Evolutionary conservation across 148 eudicot species (phyloP).

Genomic region (Gaultheria prostrata): DNA sequence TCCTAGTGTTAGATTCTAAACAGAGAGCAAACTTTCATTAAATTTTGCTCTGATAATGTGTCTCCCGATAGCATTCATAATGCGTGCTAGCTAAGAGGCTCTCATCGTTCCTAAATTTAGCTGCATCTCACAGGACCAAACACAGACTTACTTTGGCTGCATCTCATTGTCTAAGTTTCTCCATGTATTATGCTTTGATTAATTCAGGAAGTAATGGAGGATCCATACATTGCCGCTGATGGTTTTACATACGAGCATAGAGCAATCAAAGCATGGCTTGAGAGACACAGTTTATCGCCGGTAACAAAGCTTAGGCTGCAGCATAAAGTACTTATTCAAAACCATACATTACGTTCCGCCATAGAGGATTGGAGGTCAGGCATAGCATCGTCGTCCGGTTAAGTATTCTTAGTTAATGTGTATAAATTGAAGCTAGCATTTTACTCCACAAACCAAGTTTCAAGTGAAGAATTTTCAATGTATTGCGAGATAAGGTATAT

Average conservation of each 20-base stretch:
- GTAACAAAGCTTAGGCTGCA: slow-evolving; percentile 54
- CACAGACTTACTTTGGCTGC: slow-evolving; percentile 13
- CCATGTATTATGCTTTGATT: background rate
- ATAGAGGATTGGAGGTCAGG: slow-evolving; percentile 74
- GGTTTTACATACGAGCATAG: slow-evolving; percentile 81
- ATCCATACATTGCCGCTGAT: slow-evolving; percentile 87
- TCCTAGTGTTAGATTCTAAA: background rate
- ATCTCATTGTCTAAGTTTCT: slow-evolving; percentile 10
- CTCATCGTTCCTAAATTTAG: background rate
- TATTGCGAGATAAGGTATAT: background rate
- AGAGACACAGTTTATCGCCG: slow-evolving; percentile 57
- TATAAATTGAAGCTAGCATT: slow-evolving; percentile 7
- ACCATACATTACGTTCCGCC: slow-evolving; percentile 64
- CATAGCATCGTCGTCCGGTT: slow-evolving; percentile 26
- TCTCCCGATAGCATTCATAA: background rate
- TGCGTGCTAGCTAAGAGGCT: background rate
- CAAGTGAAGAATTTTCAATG: background rate
- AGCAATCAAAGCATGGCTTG: slow-evolving; percentile 80
- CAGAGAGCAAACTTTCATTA: background rate
- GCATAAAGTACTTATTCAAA: slow-evolving; percentile 59
- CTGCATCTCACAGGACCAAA: background rate
- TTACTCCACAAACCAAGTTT: background rate
- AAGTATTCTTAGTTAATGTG: background rate
- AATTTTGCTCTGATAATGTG: background rate
- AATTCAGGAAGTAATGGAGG: slow-evolving; percentile 81